phyloP scores from a whole-genome alignment of 2,329 filamentous ascomycete genomes.

The Fusarium robinianum region DNA sequence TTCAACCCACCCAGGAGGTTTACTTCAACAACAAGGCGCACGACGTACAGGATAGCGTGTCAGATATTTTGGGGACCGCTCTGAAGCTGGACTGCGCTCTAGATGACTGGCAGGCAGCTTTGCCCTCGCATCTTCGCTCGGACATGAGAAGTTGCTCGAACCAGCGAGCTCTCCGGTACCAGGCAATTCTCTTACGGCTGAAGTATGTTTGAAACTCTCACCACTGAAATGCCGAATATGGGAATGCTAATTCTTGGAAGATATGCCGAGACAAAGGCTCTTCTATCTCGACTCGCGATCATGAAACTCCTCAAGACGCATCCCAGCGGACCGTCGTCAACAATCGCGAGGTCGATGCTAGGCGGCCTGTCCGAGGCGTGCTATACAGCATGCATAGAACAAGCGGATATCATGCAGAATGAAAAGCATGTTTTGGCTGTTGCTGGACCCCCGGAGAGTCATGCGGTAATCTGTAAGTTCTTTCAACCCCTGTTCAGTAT shows the following conservation, averaged over 20 bases:
- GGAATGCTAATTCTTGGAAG: slow-evolving; percentile 13
- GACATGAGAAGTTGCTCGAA: slow-evolving; percentile 24
- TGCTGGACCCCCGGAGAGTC: slow-evolving; percentile 29
- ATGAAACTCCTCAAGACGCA: slow-evolving; percentile 26
- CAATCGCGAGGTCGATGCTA: slow-evolving; percentile 27
- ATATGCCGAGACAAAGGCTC: slow-evolving; percentile 31
- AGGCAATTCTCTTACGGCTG: slow-evolving; percentile 31
- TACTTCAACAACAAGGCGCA: slow-evolving; percentile 12
- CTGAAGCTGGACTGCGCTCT: slow-evolving; percentile 28
- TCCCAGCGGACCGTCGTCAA: slow-evolving; percentile 8
- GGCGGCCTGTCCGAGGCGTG: slow-evolving; percentile 27
- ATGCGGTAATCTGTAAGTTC: slow-evolving; percentile 30
- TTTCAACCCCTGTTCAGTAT: fast-evolving
- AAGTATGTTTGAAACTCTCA: slow-evolving; percentile 12
- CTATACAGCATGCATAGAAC: slow-evolving; percentile 30
- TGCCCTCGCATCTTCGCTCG: slow-evolving; percentile 28
- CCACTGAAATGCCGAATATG: not conserved
- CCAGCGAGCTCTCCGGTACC: slow-evolving; percentile 29
- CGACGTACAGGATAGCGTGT: slow-evolving; percentile 4
- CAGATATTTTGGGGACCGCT: slow-evolving; percentile 21
- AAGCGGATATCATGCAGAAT: slow-evolving; percentile 28
- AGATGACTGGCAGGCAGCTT: slow-evolving; percentile 28
- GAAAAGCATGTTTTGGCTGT: slow-evolving; percentile 29
- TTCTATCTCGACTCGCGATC: slow-evolving; percentile 28
- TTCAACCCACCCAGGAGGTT: slow-evolving; percentile 27